Base-by-base conservation (phyloP, 352 stramenopile genomes). In the Hyaloperonospora brassicae region DNA sequence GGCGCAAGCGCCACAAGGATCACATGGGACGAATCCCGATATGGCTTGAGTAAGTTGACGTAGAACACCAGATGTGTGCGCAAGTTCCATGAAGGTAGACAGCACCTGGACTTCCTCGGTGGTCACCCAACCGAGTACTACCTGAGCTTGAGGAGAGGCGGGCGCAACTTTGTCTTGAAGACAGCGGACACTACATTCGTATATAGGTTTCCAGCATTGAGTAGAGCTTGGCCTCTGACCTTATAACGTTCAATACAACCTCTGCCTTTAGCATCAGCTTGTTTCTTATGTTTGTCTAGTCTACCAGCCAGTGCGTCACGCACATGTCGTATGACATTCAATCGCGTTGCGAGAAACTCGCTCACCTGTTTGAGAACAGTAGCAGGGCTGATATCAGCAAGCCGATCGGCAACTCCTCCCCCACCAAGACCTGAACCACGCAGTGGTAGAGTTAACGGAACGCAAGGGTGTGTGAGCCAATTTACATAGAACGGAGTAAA, bases 21-120 rank as follows among this genome's bases (percentile, higher is more conserved):
- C 3, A 31, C 27, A 3, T 31, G 27, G 27, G 27, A 31, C 14
- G 8, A 14, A 12, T 50, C 24, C 39, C 14, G 5, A 44, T 44
- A 44, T n/a, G 39, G 1, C 40, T 64, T 64, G 5, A 64, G 38
- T 12, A 61, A 49, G 22, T 35, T 40, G 13, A 62, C n/a, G 46
- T 68, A 68, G 50, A 64, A 64, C 35, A 60, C 49, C 0, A 55
- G 44, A 22, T 68, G 49, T n/a, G 50, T 63, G 7, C 27, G 27
- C 3, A 31, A 7, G 3, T 31, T 31, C 3, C 27, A 31, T 55
- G 12, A 64, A 39, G 34, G 25, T 63, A 31, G 64, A 61, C 36
- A 27, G 50, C 7, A 56, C n/a, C n/a, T n/a, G 39, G 30, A 46
- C 55, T 23, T 64, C 56, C 12, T 46, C 38, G 35, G 35, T 45